phyloP scores from a whole-genome alignment of 495 filamentous ascomycete species.

The Aspergillus diversus region DNA sequence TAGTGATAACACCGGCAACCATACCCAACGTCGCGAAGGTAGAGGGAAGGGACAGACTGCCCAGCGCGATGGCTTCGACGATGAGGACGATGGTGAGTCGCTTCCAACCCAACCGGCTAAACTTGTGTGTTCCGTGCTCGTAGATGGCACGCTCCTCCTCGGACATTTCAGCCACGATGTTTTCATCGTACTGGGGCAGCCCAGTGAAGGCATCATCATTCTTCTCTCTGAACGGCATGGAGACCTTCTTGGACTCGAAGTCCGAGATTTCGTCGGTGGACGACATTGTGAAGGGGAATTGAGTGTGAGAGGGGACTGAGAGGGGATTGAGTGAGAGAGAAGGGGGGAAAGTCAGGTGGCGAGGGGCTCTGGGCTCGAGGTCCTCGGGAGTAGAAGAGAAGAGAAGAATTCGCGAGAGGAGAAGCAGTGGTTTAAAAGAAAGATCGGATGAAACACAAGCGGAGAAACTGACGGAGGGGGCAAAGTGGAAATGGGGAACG shows the following conservation, averaged over 20 bases:
- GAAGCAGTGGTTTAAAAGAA: not conserved
- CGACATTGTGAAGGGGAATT: constrained; percentile 16
- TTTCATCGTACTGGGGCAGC: constrained; percentile 30
- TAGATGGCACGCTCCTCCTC: constrained; percentile 30
- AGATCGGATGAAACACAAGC: not conserved
- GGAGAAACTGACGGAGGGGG: not conserved
- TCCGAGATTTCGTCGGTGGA: constrained; percentile 24
- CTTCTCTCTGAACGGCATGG: constrained; percentile 16
- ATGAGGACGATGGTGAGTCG: constrained; percentile 52
- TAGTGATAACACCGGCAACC: constrained; percentile 56
- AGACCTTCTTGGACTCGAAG: constrained; percentile 20
- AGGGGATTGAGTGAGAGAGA: not conserved
- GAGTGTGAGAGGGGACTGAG: not conserved
- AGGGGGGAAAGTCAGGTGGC: not conserved
- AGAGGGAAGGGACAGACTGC: constrained; percentile 59
- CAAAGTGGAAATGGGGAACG: not conserved
- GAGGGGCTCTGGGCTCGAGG: not conserved
- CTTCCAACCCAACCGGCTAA: constrained; percentile 42
- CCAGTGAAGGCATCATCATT: constrained; percentile 17
- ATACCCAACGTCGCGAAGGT: constrained; percentile 66
- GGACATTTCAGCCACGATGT: constrained; percentile 33
- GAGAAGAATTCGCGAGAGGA: not conserved
- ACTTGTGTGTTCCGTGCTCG: constrained; percentile 33
- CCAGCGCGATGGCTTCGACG: constrained; percentile 66
- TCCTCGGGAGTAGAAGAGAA: not conserved